phyloP scores from a whole-genome alignment of 768 basidiomycete genomes.

The Collybia sordida region DNA sequence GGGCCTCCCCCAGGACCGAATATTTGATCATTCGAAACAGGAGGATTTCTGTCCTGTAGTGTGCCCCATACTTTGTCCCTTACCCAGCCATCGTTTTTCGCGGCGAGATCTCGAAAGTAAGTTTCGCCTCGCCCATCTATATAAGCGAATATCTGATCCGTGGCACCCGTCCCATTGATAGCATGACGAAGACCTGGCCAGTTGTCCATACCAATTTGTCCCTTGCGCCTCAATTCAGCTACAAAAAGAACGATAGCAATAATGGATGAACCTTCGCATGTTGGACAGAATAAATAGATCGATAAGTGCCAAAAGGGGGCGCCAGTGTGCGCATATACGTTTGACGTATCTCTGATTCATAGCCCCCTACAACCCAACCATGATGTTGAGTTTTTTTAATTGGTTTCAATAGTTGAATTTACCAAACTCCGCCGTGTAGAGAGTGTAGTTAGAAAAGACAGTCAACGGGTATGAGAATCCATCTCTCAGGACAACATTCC shows the following conservation, averaged over 20 bases:
- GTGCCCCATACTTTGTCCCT: constrained; percentile 29
- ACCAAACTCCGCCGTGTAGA: constrained; percentile 25
- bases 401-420: constrained; percentile 5
- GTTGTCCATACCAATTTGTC: constrained; percentile 30
- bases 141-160: constrained; percentile 30
- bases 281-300: constrained; percentile 26
- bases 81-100: constrained; percentile 33
- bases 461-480: constrained; percentile 51
- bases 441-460: constrained; percentile 30
- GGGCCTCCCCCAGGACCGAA: constrained; percentile 28
- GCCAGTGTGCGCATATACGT: constrained; percentile 25
- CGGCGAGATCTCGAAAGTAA: constrained; percentile 28
- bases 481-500: constrained; percentile 41
- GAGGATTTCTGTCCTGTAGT: constrained; percentile 24
- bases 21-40: constrained; percentile 26
- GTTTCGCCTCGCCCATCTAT: constrained; percentile 26
- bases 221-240: not conserved
- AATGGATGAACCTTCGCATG: constrained; percentile 16
- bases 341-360: constrained; percentile 28
- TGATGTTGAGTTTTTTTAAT: not conserved
- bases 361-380: constrained; percentile 18
- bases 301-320: constrained; percentile 22
- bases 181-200: constrained; percentile 32
- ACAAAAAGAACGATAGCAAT: too few species aligned
- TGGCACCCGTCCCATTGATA: constrained; percentile 29